Evolutionary conservation across 1,284 basidiomycete species (phyloP).

Genomic region (Athelia psychrophila): DNA sequence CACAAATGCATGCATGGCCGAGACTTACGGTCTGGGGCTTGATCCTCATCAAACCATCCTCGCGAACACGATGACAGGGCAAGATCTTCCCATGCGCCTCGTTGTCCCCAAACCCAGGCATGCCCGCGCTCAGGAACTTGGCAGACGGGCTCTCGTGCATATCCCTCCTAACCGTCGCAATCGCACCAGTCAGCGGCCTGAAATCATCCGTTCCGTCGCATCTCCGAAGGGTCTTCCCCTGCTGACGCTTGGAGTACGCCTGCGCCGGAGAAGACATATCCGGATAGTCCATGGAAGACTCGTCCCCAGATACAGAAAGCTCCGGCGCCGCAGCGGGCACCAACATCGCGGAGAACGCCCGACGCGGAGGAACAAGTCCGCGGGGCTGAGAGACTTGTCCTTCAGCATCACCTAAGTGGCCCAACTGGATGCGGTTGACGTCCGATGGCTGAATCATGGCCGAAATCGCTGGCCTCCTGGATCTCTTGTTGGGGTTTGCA

Average conservation of each 20-base stretch:
- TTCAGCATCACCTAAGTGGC: conserved; percentile 33
- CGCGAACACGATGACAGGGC: conserved; percentile 90
- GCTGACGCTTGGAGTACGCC: conserved; percentile 71
- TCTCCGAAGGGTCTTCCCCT: conserved; percentile 67
- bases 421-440: conserved; percentile 33
- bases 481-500: conserved; percentile 49
- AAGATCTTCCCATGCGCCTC: conserved; percentile 91
- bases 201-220: conserved; percentile 81
- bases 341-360: conserved; percentile 73
- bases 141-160: conserved; percentile 53
- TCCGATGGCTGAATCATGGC: conserved; percentile 51
- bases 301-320: conserved; percentile 54
- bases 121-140: conserved; percentile 52
- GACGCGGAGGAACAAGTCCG: conserved; percentile 49
- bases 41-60: conserved; percentile 95
- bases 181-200: conserved; percentile 61
- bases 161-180: conserved; percentile 34
- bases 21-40: conserved; percentile 70
- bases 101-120: conserved; percentile 88
- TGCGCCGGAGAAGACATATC: conserved; percentile 76
- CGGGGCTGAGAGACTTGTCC: conserved; percentile 13
- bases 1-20: conserved; percentile 3
- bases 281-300: conserved; percentile 55
- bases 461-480: conserved; percentile 66
- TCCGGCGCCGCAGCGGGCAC: conserved; percentile 44